Conservation (phyloP, 768 basidiomycete species). For the Tricholoma terreum region DNA sequence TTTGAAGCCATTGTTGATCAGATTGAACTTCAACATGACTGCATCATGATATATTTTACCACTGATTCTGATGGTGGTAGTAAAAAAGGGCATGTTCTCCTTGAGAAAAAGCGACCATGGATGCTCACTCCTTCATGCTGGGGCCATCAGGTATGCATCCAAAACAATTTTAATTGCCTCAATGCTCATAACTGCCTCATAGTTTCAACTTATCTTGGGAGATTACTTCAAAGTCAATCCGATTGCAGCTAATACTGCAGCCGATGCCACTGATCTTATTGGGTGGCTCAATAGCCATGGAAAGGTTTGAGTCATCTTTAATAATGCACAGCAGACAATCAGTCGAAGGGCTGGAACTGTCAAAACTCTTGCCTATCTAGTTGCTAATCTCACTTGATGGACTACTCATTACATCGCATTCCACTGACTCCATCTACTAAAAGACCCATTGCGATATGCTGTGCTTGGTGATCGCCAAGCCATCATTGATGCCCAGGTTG, state of each 20-base stretch:
- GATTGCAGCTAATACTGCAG: neutral
- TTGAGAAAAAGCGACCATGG: neutral
- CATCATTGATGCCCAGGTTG: neutral
- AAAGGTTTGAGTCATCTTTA: neutral
- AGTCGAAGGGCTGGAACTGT: neutral
- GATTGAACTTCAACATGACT: neutral
- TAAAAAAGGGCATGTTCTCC: neutral
- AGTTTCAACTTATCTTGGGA: neutral
- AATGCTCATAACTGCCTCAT: neutral
- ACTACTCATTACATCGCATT: neutral
- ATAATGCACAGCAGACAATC: neutral
- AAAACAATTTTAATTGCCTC: neutral
- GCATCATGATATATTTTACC: neutral
- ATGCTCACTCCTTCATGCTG: neutral
- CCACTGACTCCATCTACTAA: neutral
- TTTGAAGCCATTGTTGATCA: neutral
- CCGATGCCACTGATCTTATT: neutral
- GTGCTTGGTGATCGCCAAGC: neutral
- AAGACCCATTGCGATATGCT: neutral
- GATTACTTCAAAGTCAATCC: neutral
- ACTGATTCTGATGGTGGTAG: slow-evolving; percentile 1
- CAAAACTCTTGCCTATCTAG: neutral
- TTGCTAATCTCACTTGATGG: neutral
- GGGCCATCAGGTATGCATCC: neutral
- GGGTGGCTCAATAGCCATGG: slow-evolving; percentile 1